A percentile compares a stretch with the other conserved stretches of the same genome.
Conservation (phyloP, 1,284 basidiomycete genomes). For the Cutaneotrichosporon arboriforme region DNA sequence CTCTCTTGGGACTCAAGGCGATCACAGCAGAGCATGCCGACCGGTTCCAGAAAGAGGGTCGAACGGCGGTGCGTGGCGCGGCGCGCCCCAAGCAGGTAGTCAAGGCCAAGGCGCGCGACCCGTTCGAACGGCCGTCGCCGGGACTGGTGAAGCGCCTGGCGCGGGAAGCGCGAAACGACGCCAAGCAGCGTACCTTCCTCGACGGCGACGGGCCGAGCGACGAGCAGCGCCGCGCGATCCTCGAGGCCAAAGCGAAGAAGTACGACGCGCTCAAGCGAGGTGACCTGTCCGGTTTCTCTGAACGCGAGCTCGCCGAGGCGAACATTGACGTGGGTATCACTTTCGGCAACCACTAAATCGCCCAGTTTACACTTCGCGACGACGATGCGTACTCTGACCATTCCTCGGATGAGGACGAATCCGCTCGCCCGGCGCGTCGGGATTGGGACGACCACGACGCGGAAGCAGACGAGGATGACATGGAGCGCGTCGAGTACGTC, state of each 20-base stretch:
- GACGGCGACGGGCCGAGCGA: conserved; percentile 36
- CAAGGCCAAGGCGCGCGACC: conserved; percentile 28
- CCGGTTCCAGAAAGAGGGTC: conserved; percentile 42
- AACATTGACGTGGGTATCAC: conserved; percentile 73
- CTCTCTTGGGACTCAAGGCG: conserved; percentile 43
- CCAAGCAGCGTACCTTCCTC: conserved; percentile 31
- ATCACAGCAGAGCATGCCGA: conserved; percentile 47
- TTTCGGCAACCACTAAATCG: not conserved
- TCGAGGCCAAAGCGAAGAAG: conserved; percentile 73
- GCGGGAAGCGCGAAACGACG: conserved; percentile 40
- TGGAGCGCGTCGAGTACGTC: conserved; percentile 42
- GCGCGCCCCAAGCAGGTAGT: conserved; percentile 9
- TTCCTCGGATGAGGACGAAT: conserved; percentile 38
- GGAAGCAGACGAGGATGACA: conserved; percentile 17
- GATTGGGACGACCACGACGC: conserved; percentile 43
- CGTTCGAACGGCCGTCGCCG: conserved; percentile 43
- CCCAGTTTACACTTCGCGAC: not conserved
- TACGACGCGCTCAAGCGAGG: conserved; percentile 77
- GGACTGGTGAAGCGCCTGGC: conserved; percentile 44
- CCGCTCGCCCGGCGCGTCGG: conserved; percentile 8
- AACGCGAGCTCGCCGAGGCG: conserved; percentile 67
- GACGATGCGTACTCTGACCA: conserved; percentile 43
- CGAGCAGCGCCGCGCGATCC: conserved; percentile 37
- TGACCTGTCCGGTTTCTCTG: conserved; percentile 69
- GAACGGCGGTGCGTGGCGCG: conserved; percentile 34